Base-by-base conservation (phyloP, 306 rosid genomes). In the Quercus engelmannii region DNA sequence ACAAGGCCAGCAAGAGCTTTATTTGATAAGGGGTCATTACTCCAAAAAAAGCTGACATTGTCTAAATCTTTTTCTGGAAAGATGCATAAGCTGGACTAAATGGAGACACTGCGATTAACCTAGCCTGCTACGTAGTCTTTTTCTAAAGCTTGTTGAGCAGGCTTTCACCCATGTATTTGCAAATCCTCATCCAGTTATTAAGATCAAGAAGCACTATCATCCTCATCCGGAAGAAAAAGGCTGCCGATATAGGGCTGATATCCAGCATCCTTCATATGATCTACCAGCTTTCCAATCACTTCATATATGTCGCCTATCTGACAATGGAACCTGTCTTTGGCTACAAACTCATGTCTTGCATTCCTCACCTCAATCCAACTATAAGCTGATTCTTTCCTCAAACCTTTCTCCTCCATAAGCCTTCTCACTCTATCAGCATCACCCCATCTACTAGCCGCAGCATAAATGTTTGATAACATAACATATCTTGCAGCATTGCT, bases 301-400 rank as follows among this genome's bases (percentile, higher is more conserved):
- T 78, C 89, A 82, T 58, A 33, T 84, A 91, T 80, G 76, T 87
- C 89, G 23, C 30, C 75, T 71, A 79, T 85, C 78, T 91, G 86
- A 71, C 81, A 70, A 83, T 87, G 89, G 46, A 64, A 63, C 78
- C 49, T 89, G 59, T 85, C 91, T 83, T 88, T 87, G 23, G 89
- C 86, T 63, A 82, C 88, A 84, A 91, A 89, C 63, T 84, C 80
- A 65, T 84, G 85, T 30, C 89, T 85, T 8, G 25, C 64, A 78
- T 85, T 79, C 74, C 89, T 91, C 55, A 91, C 79, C 80, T 91
- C 91, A 78, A 91, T 82, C 91, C 88, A 88, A 80, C 91, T 88
- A 75, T 43, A 79, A 74, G 87, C 95, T 74, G 80, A 81, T 81
- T 85, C 91, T 76, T 91, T 91, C 74, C 28, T 82, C 78, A 91